A percentile compares a stretch with the other conserved stretches of the same genome.
phyloP scores from a whole-genome alignment of 768 basidiomycete species.

The Mycena indigotica region DNA sequence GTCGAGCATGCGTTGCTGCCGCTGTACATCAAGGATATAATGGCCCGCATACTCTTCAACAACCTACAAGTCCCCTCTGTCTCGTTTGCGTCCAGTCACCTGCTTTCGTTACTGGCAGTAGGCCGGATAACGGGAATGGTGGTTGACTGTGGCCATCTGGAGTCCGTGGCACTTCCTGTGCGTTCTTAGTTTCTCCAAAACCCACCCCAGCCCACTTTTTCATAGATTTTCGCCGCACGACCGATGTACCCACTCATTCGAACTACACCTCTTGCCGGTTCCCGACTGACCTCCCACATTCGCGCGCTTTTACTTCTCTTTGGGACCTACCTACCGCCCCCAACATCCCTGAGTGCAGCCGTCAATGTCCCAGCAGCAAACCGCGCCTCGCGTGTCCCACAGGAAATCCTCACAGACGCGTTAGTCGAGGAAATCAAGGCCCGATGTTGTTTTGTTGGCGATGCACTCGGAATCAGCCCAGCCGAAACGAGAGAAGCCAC shows the following conservation, averaged over 20 bases:
- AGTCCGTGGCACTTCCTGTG: conserved; percentile 87
- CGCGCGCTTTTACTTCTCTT: conserved; percentile 80
- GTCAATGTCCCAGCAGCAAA: conserved; percentile 64
- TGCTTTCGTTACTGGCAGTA: conserved; percentile 81
- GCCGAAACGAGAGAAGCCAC: conserved; percentile 36
- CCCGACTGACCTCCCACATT: conserved; percentile 76
- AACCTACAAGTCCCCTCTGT: conserved; percentile 92
- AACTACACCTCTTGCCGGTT: conserved; percentile 88
- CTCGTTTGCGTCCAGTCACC: conserved; percentile 88
- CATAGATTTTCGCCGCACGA: conserved; percentile 85
- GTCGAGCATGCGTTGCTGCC: conserved; percentile 90
- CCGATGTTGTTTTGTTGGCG: conserved; percentile 85
- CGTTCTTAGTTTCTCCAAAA: neutral
- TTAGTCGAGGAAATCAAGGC: conserved; percentile 92
- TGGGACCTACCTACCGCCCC: conserved; percentile 84
- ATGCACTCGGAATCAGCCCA: conserved; percentile 45
- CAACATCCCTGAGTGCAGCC: conserved; percentile 65
- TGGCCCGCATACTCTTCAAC: conserved; percentile 85
- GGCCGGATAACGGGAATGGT: conserved; percentile 94
- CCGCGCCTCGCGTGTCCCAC: conserved; percentile 69
- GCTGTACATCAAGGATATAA: conserved; percentile 81
- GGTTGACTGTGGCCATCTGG: conserved; percentile 89
- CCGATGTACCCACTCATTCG: conserved; percentile 82
- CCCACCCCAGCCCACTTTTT: conserved; percentile 6
- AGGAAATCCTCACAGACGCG: conserved; percentile 75